Conservation (phyloP, 345 rosid genomes). For the Eucalyptus leucophloia region DNA sequence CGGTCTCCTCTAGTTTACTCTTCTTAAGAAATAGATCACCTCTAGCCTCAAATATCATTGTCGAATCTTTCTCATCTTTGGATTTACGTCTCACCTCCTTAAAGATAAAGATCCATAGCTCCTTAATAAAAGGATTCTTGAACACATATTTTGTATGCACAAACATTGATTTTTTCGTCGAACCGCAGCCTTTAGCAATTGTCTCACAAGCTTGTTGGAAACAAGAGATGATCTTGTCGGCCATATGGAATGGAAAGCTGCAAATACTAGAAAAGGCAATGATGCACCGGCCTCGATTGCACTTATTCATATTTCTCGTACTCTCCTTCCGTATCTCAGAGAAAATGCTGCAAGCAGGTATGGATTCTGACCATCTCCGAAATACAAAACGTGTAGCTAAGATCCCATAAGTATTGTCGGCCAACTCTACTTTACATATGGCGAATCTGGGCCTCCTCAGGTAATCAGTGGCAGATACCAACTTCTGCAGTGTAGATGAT, state of each 20-base stretch:
- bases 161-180: not conserved
- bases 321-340: not conserved
- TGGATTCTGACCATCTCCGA: not conserved
- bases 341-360: not conserved
- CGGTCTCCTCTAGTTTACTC: rapidly evolving
- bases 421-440: not conserved
- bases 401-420: not conserved
- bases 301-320: not conserved
- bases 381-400: not conserved
- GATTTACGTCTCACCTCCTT: not conserved
- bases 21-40: not conserved
- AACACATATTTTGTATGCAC: not conserved
- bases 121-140: not conserved
- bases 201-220: not conserved
- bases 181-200: not conserved
- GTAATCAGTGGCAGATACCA: not conserved
- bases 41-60: not conserved
- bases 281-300: not conserved
- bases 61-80: not conserved
- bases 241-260: not conserved
- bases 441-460: not conserved
- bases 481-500: not conserved
- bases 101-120: not conserved
- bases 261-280: not conserved
- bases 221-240: not conserved